Evolutionary conservation across 768 basidiomycete genomes (phyloP), one percentile per base, ranked within the genome.

Genomic region (Hericium rajendrae): DNA sequence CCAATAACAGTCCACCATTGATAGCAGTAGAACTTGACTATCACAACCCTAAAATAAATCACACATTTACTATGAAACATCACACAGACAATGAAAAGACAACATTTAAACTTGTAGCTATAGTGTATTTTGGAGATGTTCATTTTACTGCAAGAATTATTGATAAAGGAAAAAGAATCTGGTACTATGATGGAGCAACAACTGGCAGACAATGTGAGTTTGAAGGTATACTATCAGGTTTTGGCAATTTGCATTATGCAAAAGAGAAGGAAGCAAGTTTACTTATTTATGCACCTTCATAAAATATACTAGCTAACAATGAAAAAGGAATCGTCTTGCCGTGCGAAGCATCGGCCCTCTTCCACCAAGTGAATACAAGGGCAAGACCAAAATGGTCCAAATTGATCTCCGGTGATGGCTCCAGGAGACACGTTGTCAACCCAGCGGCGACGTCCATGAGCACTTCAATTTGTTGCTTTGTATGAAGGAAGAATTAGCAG

Each of bases 141-240:
- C 69, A 70, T 49, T 70, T 67, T 48, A 65, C 60, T 4, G 55
- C 50, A 41, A 38, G 64, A 20, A 43, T 63, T 12, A 58, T 69
- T 37, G 56, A 57, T 49, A 28, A 52, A 11, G 32, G 43, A 38
- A 61, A 59, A 10, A 57, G 18, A 49, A 53, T 68, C 1, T 68
- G 66, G 66, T 69, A 61, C 43, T 58, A 69, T 58, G 66, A 70
- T 64, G 66, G 69, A 49, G 38, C 32, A 32, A 22, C 52, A 2
- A 53, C 52, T 10, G 18, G 38, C 16, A n/a, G 18, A 39, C 11
- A 20, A 39, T 38, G 28, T 38, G n/a, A n/a, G 18, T 18, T 13
- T 26, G 51, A 53, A 10, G 51, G 37, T 37, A 32, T 13, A 10
- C n/a, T 53, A 15, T 53, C 51, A 53, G 18, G 15, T 38, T n/a